Evolutionary conservation across 176 grass and related monocot genomes (phyloP).

Genomic region (Oryza longistaminata): DNA sequence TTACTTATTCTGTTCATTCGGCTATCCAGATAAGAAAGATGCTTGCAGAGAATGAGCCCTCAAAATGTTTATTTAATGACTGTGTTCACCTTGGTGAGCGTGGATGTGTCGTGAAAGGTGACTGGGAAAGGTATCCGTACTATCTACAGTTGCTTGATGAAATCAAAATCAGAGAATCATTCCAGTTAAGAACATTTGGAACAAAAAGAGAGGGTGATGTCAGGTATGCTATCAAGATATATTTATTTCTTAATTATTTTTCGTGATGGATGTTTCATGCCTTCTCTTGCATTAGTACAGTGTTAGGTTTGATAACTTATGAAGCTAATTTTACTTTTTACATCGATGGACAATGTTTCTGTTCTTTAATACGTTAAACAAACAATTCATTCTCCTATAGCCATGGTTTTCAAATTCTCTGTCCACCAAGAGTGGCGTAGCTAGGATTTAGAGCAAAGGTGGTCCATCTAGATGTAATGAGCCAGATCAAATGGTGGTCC

Average conservation of each 20-base stretch:
- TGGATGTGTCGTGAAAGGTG: slow-evolving; percentile 80
- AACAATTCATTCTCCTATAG: too few species aligned
- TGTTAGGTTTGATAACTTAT: not conserved
- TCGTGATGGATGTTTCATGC: not conserved
- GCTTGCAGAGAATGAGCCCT: slow-evolving; percentile 62
- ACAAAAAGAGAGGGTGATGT: slow-evolving; percentile 91
- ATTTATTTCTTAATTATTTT: slow-evolving; percentile 15
- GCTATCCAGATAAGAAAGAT: slow-evolving; percentile 71
- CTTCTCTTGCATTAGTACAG: not conserved
- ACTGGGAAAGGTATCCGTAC: slow-evolving; percentile 97
- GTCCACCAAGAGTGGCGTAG: too few species aligned
- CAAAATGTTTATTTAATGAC: slow-evolving; percentile 77
- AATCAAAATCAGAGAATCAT: slow-evolving; percentile 91
- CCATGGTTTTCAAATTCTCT: not conserved
- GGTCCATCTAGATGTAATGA: too few species aligned
- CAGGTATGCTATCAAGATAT: slow-evolving; percentile 49
- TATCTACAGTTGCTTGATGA: slow-evolving; percentile 98
- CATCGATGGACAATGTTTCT: not conserved
- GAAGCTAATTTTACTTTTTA: not conserved
- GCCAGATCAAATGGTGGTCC: too few species aligned
- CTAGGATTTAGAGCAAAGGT: too few species aligned
- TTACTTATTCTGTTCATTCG: slow-evolving; percentile 24
- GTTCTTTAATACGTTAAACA: too few species aligned
- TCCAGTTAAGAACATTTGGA: slow-evolving; percentile 89
- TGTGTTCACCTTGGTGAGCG: slow-evolving; percentile 90